These are phyloP conservation scores for Thuidium tamariscinum DNA, from an alignment of 225 moss, liverwort and hornwort genomes.

Conservation along the genomic window DNA sequence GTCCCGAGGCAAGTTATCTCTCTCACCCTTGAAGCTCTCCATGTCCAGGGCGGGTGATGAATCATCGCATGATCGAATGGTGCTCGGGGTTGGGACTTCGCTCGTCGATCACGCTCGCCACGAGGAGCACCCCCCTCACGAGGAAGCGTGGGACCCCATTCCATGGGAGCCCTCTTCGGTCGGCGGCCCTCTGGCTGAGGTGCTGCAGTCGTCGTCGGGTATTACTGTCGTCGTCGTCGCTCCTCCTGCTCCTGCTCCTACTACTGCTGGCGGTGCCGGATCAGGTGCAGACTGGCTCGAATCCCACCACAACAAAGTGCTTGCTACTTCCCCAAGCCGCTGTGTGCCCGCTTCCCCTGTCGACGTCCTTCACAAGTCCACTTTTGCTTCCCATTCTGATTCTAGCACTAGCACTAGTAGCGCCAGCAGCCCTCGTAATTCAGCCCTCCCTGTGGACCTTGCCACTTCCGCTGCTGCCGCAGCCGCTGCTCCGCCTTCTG, in stretches of 20 bases:
- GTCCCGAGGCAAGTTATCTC: conserved; percentile 99
- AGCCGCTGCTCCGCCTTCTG: not conserved
- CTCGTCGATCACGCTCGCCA: not conserved
- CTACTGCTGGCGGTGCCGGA: conserved; percentile 15
- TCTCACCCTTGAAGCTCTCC: conserved; percentile 98
- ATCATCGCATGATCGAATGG: conserved; percentile 30
- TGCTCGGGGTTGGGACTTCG: conserved; percentile 36
- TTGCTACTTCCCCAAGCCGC: not conserved
- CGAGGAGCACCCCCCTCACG: conserved; percentile 2
- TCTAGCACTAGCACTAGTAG: conserved; percentile 70
- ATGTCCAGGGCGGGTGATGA: conserved; percentile 74
- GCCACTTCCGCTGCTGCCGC: not conserved
- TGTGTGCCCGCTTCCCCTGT: conserved; percentile 49
- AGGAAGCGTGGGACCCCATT: conserved; percentile 64
- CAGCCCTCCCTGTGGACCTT: conserved; percentile 24
- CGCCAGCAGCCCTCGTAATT: conserved; percentile 56
- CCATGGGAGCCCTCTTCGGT: conserved; percentile 59
- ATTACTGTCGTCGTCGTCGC: conserved; percentile 16
- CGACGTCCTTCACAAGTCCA: conserved; percentile 86
- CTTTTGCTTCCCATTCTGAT: conserved; percentile 72
- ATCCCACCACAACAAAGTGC: conserved; percentile 19
- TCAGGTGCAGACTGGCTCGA: conserved; percentile 57
- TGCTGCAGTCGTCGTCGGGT: conserved; percentile 44
- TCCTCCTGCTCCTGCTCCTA: not conserved
- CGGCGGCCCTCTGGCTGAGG: conserved; percentile 80